Evolutionary conservation across 106 monocot species (phyloP).

Genomic region (Iris macrosiphon): DNA sequence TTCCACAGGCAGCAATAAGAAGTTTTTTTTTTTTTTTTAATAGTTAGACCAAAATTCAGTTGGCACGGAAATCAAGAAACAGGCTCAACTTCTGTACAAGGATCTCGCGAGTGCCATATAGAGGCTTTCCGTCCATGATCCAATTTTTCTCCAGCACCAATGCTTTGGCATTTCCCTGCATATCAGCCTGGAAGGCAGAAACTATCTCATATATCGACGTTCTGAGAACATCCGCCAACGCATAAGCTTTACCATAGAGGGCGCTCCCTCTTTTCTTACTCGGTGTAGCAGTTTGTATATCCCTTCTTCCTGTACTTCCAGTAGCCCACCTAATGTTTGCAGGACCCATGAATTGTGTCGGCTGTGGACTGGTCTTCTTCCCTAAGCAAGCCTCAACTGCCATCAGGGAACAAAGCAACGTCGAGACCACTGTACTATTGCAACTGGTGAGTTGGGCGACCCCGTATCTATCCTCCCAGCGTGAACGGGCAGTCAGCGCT

Average conservation of each 20-base stretch:
- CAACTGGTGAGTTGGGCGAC: slow-evolving; percentile 84
- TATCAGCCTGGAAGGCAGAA: slow-evolving; percentile 59
- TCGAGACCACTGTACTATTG: slow-evolving; percentile 60
- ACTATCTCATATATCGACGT: slow-evolving; percentile 78
- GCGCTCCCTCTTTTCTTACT: slow-evolving; percentile 35
- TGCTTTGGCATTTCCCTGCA: slow-evolving; percentile 52
- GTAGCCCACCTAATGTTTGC: slow-evolving; percentile 70
- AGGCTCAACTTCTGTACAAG: slow-evolving; percentile 67
- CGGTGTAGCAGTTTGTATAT: slow-evolving; percentile 12
- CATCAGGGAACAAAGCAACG: slow-evolving; percentile 59
- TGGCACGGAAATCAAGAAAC: slow-evolving; percentile 67
- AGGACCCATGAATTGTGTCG: slow-evolving; percentile 52
- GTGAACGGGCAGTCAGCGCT: slow-evolving; percentile 67
- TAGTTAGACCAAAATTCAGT: slow-evolving; percentile 28
- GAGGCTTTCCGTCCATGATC: slow-evolving; percentile 63
- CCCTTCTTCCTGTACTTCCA: slow-evolving; percentile 28
- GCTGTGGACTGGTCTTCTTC: slow-evolving; percentile 70
- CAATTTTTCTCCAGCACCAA: slow-evolving; percentile 73
- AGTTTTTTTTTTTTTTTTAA: too few relatives aligned
- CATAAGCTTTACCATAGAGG: slow-evolving; percentile 59
- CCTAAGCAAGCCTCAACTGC: slow-evolving; percentile 86
- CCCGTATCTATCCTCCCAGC: slow-evolving; percentile 79
- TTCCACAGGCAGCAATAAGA: too few relatives aligned
- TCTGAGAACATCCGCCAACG: slow-evolving; percentile 81
- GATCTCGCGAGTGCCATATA: slow-evolving; percentile 57